Conservation (phyloP, 1,284 basidiomycete species). For the Pulchroboletus neoregius region DNA sequence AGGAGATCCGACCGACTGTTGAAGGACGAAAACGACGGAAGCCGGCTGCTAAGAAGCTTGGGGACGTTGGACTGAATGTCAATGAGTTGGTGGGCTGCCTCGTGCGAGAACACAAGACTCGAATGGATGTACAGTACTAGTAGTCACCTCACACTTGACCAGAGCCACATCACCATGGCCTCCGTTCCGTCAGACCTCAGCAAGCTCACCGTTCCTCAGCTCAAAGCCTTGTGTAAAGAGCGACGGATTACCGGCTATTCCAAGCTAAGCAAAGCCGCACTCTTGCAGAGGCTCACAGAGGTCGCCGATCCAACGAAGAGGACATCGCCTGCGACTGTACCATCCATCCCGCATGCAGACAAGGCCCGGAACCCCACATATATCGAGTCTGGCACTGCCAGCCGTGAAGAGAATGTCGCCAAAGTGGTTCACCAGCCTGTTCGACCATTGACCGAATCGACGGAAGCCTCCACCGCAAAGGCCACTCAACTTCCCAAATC, state of each 20-base stretch:
- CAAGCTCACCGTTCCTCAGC: slow-evolving; percentile 54
- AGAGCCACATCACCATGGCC: slow-evolving; percentile 15
- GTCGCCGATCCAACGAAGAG: background rate
- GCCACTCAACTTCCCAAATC: background rate
- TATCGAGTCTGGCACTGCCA: background rate
- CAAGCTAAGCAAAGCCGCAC: slow-evolving; percentile 55
- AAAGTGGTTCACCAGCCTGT: too few species aligned
- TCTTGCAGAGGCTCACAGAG: slow-evolving; percentile 48
- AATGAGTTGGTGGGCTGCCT: slow-evolving; percentile 18
- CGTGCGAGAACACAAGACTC: slow-evolving; percentile 10
- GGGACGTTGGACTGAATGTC: slow-evolving; percentile 16
- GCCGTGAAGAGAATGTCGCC: background rate
- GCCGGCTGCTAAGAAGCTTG: slow-evolving; percentile 13
- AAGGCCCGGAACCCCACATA: background rate
- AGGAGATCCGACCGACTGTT: background rate
- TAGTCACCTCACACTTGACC: too few species aligned
- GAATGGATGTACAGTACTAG: background rate
- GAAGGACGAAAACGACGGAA: slow-evolving; percentile 19
- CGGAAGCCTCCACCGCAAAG: background rate
- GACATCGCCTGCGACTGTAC: slow-evolving; percentile 6
- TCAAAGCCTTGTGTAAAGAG: slow-evolving; percentile 66
- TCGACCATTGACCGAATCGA: background rate
- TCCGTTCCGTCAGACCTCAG: slow-evolving; percentile 22
- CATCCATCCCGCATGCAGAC: too few species aligned
- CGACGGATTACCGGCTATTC: slow-evolving; percentile 58